These are phyloP conservation scores for Pseudogymnoascus sp. DNA, from an alignment of 2,329 filamentous ascomycete species.

Conservation along the genomic window DNA sequence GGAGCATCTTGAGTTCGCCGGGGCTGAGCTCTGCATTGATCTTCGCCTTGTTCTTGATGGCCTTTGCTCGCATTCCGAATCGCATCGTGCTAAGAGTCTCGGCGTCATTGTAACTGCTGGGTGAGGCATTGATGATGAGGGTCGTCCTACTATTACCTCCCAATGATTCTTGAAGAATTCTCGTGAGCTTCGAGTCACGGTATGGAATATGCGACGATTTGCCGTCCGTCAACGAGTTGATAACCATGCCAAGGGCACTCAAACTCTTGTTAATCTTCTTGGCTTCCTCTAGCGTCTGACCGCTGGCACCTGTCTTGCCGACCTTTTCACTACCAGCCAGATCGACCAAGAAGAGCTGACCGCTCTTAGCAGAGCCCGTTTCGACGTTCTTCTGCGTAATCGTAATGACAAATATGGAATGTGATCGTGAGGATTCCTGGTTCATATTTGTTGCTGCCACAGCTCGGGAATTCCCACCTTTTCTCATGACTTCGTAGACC, in stretches of 20 bases:
- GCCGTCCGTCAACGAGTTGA: constrained; percentile 92
- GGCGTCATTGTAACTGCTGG: constrained; percentile 93
- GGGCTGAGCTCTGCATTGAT: constrained; percentile 97
- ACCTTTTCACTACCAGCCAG: constrained; percentile 97
- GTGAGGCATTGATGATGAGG: constrained; percentile 98
- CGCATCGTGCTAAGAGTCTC: constrained; percentile 88
- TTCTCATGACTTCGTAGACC: constrained; percentile 93
- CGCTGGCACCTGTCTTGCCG: constrained; percentile 94
- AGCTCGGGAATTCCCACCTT: constrained; percentile 81
- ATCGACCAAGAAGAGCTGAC: constrained; percentile 95
- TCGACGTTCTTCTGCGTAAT: constrained; percentile 97
- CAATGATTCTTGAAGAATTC: constrained; percentile 92
- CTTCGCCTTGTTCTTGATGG: constrained; percentile 99
- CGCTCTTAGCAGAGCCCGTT: constrained; percentile 90
- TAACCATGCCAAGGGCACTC: constrained; percentile 97
- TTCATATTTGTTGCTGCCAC: constrained; percentile 99
- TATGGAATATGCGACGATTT: constrained; percentile 96
- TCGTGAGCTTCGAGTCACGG: constrained; percentile 93
- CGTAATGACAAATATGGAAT: constrained; percentile 96
- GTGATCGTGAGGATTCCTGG: constrained; percentile 92
- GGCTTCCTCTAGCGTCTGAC: constrained; percentile 93
- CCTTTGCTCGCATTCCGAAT: constrained; percentile 93
- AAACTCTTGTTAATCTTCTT: constrained; percentile 99
- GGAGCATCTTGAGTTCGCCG: constrained; percentile 82
- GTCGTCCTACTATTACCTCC: constrained; percentile 98